Evolutionary conservation across 176 grass and related monocot genomes (phyloP).

Genomic region (Guadua angustifolia): DNA sequence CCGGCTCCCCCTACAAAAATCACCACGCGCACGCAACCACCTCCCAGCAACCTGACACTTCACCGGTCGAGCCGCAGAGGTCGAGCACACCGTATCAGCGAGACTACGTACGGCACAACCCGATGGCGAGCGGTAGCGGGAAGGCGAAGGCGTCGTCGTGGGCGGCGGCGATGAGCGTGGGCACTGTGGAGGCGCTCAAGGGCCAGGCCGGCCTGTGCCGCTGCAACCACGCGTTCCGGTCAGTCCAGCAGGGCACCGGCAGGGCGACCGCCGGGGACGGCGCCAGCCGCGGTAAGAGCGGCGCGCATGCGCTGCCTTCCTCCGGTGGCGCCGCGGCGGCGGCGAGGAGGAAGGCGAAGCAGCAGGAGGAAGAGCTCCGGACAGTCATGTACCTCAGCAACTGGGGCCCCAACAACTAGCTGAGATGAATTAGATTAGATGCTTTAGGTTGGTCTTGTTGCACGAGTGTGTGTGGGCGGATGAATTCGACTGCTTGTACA

Average conservation of each 20-base stretch:
- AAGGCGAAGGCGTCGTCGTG: constrained; percentile 40
- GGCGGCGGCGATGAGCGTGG: constrained; percentile 52
- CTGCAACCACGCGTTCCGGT: constrained; percentile 60
- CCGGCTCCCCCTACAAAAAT: constrained; percentile 36
- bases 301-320: neutral
- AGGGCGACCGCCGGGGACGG: constrained; percentile 17
- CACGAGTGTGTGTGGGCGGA: neutral
- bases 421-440: neutral
- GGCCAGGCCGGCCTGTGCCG: constrained; percentile 56
- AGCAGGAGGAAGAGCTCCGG: constrained; percentile 66
- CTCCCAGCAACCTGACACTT: neutral
- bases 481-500: neutral
- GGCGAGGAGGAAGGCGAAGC: constrained; percentile 47
- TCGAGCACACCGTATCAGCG: neutral
- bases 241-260: constrained; percentile 25
- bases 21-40: neutral
- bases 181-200: constrained; percentile 60
- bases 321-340: neutral
- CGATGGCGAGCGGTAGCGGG: constrained; percentile 43
- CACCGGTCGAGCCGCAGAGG: neutral
- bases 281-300: neutral
- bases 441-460: neutral
- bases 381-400: constrained; percentile 60
- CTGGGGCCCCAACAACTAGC: constrained; percentile 71
- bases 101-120: neutral